phyloP scores from a whole-genome alignment of 495 filamentous ascomycete genomes.

The Hyaloscypha bicolor region DNA sequence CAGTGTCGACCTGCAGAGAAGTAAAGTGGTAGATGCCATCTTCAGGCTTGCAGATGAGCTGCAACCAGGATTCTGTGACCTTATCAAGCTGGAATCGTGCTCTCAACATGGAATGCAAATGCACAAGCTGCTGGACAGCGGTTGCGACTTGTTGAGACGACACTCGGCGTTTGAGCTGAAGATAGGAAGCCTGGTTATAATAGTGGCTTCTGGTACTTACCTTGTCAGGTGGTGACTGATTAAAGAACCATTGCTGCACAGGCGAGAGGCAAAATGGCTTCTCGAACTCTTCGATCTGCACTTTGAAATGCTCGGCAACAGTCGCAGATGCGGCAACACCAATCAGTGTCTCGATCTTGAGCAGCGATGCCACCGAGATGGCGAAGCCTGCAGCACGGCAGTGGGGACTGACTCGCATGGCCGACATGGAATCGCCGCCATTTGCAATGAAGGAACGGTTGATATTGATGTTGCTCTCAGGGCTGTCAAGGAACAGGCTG shows the following conservation, averaged over 20 bases:
- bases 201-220: neutral
- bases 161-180: neutral
- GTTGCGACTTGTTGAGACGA: neutral
- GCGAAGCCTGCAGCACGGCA: neutral
- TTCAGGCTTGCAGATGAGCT: too few species aligned
- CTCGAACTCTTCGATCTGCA: neutral
- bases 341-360: neutral
- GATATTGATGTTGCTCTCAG: slow-evolving; percentile 8
- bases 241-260: neutral
- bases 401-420: neutral
- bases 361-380: neutral
- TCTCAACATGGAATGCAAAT: neutral
- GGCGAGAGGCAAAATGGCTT: neutral
- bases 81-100: neutral
- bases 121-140: neutral
- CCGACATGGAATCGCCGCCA: neutral
- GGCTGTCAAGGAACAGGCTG: too few species aligned
- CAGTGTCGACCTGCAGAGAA: too few species aligned
- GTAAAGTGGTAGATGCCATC: too few species aligned
- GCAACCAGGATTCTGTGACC: too few species aligned
- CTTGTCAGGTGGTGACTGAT: neutral
- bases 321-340: neutral
- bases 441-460: neutral
- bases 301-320: neutral
- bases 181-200: neutral